Base-by-base conservation (phyloP, 805 yeast genomes). In the Metschnikowia similis region DNA sequence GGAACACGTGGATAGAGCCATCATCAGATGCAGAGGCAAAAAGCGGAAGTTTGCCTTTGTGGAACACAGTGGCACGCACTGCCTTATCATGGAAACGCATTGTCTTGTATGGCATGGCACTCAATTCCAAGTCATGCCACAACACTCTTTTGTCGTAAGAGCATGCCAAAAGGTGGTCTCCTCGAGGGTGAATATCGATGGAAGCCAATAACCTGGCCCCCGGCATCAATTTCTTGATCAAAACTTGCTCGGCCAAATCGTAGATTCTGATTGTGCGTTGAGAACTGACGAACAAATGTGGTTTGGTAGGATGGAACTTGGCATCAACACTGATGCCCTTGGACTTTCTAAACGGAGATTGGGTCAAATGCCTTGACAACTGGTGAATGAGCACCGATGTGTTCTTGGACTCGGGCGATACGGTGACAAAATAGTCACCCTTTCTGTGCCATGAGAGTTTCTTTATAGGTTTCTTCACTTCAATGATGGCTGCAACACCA, bases 1-100 rank as follows among this genome's bases (percentile, higher is more conserved):
- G 99, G 88, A 94, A 89, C 30, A 94, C 87, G 72, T 94, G 96
- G 56, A 94, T 83, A 31, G 77, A 70, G 13, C 97, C 98, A 71
- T 94, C 99, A 66, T 94, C 99, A 17, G 96, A 84, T 4, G 96
- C 96, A 11, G 96, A 87, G 55, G 96, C 89, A 72, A 95, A 92
- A 53, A 94, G 75, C 43, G 99, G 99, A 56, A 91, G 74, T 40
- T 80, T 83, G 32, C 85, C 82, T 64, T 85, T 87, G 72, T 94
- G 99, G 83, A 86, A 94, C 41, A 82, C 76, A 44, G 89, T 90
- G 41, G 85, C 77, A 65, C 99, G 83, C 32, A 94, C 97, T 3
- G 99, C 99, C 68, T 85, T 87, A 48, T 87, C 90, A 66, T 94
- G 99, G 71, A 91, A 94, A 66, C 99, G 80, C 62, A 94, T 76